Conservation (phyloP, 2,329 filamentous ascomycete genomes). For the Botrytis paeoniae region DNA sequence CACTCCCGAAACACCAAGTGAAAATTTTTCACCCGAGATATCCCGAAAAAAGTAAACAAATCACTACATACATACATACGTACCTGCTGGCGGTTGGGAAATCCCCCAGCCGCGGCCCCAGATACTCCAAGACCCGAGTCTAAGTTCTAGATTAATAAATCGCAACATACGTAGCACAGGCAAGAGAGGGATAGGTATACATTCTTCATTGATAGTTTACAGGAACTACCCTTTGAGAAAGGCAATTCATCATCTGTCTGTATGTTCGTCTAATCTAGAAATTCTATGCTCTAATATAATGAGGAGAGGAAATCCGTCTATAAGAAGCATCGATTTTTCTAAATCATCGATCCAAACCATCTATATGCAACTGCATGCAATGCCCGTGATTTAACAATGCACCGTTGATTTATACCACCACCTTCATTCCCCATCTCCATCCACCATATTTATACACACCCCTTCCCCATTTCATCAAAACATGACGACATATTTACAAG, state of each 20-base stretch:
- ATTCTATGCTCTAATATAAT: conserved; percentile 15
- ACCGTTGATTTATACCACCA: conserved; percentile 15
- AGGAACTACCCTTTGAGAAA: conserved; percentile 8
- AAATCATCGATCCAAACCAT: conserved; percentile 11
- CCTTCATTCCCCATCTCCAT: conserved; percentile 16
- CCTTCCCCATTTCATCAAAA: background rate
- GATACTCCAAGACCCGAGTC: background rate
- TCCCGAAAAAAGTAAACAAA: conserved; percentile 1
- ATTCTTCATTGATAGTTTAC: conserved; percentile 13
- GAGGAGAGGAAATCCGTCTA: conserved; percentile 3
- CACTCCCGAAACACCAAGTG: background rate
- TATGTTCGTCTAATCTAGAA: conserved; percentile 18
- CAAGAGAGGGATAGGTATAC: background rate
- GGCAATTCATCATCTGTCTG: conserved; percentile 10
- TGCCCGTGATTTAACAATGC: conserved; percentile 3
- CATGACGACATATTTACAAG: conserved; percentile 44
- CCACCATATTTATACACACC: conserved; percentile 15
- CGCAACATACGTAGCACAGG: background rate
- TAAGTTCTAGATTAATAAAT: background rate
- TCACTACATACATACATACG: background rate
- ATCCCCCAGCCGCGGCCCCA: background rate
- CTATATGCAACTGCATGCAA: conserved; percentile 37
- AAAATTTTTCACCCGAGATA: conserved; percentile 12
- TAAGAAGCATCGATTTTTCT: conserved; percentile 3
- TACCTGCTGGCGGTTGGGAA: background rate